Percentiles rank a stretch among this genome's conserved stretches.
phyloP scores from a whole-genome alignment of 495 filamentous ascomycete genomes.

The Annulohypoxylon moriforme region DNA sequence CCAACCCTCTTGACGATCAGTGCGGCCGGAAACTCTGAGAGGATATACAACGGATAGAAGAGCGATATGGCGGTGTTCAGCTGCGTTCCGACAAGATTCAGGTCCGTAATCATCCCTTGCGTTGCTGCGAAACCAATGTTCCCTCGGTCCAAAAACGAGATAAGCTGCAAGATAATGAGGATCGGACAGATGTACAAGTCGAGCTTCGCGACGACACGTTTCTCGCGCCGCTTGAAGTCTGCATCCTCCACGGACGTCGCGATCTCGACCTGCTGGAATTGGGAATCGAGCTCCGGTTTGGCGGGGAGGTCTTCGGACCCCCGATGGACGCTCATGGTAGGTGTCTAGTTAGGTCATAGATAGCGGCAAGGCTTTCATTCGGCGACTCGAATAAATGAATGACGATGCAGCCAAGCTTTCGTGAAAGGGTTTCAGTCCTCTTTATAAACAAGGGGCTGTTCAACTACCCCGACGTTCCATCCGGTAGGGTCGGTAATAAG shows the following conservation, averaged over 20 bases:
- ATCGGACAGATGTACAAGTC: constrained; percentile 57
- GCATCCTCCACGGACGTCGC: constrained; percentile 30
- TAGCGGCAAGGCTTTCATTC: neutral
- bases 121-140: constrained; percentile 57
- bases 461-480: constrained; percentile 42
- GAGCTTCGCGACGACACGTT: constrained; percentile 51
- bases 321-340: constrained; percentile 29
- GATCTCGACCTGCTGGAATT: constrained; percentile 25
- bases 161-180: constrained; percentile 54
- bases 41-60: constrained; percentile 49
- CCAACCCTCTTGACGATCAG: constrained; percentile 47
- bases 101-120: constrained; percentile 55
- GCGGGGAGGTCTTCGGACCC: constrained; percentile 29
- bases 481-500: constrained; percentile 28
- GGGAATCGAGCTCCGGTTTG: constrained; percentile 36
- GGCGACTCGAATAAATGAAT: neutral
- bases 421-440: constrained; percentile 1
- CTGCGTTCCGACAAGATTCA: constrained; percentile 52
- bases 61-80: constrained; percentile 52
- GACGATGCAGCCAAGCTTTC: constrained; percentile 3
- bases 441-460: constrained; percentile 5
- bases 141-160: constrained; percentile 56
- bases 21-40: constrained; percentile 47
- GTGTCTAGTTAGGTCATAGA: neutral
- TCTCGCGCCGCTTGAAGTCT: constrained; percentile 42